Percentiles rank a stretch among this genome's conserved stretches.
Conservation (phyloP, 2,329 filamentous ascomycete species). For the Neoascochyta sp. region DNA sequence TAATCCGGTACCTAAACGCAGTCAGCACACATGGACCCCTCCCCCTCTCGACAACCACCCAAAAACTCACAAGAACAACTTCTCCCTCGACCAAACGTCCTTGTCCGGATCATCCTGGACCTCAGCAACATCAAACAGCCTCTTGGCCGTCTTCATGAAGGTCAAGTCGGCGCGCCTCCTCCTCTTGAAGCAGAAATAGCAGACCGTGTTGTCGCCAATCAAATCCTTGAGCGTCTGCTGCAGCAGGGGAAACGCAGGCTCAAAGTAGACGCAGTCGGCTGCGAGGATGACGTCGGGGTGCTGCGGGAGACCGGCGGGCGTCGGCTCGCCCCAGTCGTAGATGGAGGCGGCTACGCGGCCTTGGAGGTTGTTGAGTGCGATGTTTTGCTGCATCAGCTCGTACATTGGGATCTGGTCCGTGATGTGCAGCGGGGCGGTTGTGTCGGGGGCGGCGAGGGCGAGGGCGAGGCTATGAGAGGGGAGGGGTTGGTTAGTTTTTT, state of each 20-base stretch:
- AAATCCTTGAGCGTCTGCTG: conserved; percentile 73
- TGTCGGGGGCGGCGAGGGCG: conserved; percentile 52
- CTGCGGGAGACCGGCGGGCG: conserved; percentile 42
- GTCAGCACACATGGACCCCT: conserved; percentile 2
- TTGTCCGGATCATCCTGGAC: conserved; percentile 50
- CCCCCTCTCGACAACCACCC: neutral
- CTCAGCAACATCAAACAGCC: conserved; percentile 47
- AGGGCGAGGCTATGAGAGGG: conserved; percentile 49
- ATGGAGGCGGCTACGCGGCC: conserved; percentile 62
- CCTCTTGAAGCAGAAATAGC: conserved; percentile 94
- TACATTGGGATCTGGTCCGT: conserved; percentile 89
- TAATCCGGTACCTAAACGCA: conserved; percentile 17
- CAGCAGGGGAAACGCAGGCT: conserved; percentile 87
- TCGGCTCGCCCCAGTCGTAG: conserved; percentile 68
- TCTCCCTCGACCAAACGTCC: conserved; percentile 45
- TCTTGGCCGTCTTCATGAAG: conserved; percentile 51
- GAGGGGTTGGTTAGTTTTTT: too few relatives aligned
- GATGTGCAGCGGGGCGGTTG: conserved; percentile 63
- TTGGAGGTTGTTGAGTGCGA: conserved; percentile 70
- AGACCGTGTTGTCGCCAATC: conserved; percentile 61
- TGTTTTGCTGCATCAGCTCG: conserved; percentile 80
- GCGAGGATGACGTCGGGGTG: conserved; percentile 82
- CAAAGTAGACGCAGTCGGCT: conserved; percentile 95
- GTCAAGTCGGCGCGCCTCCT: conserved; percentile 65
- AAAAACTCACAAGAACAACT: conserved; percentile 47